phyloP scores from a whole-genome alignment of 2,329 filamentous ascomycete genomes.

The Aspergillus candidus region DNA sequence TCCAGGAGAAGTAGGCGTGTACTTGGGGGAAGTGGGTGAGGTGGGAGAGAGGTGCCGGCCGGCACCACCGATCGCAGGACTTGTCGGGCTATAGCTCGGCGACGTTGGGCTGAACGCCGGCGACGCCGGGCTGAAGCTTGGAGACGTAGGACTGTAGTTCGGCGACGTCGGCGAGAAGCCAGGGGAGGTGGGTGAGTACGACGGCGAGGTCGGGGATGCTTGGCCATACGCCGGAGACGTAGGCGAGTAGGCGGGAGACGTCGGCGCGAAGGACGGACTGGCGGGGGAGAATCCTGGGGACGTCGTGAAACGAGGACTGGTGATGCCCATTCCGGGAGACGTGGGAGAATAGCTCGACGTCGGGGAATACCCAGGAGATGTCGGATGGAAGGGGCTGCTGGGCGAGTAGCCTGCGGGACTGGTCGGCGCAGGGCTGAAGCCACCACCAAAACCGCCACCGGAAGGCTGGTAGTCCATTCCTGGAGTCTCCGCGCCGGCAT shows the following conservation, averaged over 20 bases:
- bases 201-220: conserved; percentile 58
- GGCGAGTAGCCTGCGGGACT: conserved; percentile 61
- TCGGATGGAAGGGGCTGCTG: conserved; percentile 71
- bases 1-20: conserved; percentile 51
- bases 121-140: conserved; percentile 48
- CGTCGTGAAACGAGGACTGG: conserved; percentile 51
- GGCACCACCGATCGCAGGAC: conserved; percentile 41
- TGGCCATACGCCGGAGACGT: conserved; percentile 65
- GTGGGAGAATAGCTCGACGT: conserved; percentile 65
- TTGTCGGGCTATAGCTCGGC: conserved; percentile 53
- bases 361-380: conserved; percentile 62
- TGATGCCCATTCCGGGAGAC: conserved; percentile 58
- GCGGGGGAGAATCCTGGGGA: conserved; percentile 51
- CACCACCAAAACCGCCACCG: conserved; percentile 58
- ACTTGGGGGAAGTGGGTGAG: conserved; percentile 48
- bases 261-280: conserved; percentile 49
- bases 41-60: conserved; percentile 39
- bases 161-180: conserved; percentile 54
- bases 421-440: conserved; percentile 60
- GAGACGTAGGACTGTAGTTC: conserved; percentile 56
- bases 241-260: conserved; percentile 64
- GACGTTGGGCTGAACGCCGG: conserved; percentile 52
- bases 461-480: conserved; percentile 61
- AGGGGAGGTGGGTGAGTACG: conserved; percentile 50
- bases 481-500: conserved; percentile 58